Percentiles rank a stretch among this genome's conserved stretches.
Conservation (phyloP, 2,329 filamentous ascomycete species). For the Cadophora sp. region DNA sequence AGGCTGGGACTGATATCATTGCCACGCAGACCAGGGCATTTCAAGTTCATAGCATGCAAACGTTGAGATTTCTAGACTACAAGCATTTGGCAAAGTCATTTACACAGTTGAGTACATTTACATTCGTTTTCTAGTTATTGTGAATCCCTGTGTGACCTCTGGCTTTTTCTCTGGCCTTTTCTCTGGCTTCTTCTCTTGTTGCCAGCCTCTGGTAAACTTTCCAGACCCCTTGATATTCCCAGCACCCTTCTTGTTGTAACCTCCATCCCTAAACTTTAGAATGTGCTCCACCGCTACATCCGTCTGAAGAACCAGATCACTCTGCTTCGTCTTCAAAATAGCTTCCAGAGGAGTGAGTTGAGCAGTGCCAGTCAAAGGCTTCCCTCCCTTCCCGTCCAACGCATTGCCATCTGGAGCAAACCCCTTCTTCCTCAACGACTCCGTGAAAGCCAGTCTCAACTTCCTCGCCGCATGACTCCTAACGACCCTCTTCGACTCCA, state of each 20-base stretch:
- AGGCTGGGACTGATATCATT: slow-evolving; percentile 20
- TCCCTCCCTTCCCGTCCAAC: slow-evolving; percentile 39
- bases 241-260: background rate
- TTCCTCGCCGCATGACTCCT: slow-evolving; percentile 53
- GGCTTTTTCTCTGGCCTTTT: background rate
- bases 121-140: slow-evolving; percentile 2
- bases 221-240: background rate
- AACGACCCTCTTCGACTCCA: slow-evolving; percentile 52
- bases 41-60: background rate
- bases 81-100: background rate
- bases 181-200: background rate
- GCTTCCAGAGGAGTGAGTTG: slow-evolving; percentile 42
- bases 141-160: background rate
- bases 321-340: slow-evolving; percentile 36
- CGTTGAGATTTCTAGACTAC: background rate
- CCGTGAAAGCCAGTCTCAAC: slow-evolving; percentile 52
- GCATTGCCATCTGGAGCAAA: slow-evolving; percentile 47
- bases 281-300: slow-evolving; percentile 32
- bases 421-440: slow-evolving; percentile 54
- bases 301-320: slow-evolving; percentile 40
- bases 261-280: background rate
- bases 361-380: slow-evolving; percentile 47
- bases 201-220: background rate
- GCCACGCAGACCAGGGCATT: background rate
- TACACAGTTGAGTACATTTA: background rate